Base-by-base conservation (phyloP, 108 stramenopile species). In the Seminavis robusta region DNA sequence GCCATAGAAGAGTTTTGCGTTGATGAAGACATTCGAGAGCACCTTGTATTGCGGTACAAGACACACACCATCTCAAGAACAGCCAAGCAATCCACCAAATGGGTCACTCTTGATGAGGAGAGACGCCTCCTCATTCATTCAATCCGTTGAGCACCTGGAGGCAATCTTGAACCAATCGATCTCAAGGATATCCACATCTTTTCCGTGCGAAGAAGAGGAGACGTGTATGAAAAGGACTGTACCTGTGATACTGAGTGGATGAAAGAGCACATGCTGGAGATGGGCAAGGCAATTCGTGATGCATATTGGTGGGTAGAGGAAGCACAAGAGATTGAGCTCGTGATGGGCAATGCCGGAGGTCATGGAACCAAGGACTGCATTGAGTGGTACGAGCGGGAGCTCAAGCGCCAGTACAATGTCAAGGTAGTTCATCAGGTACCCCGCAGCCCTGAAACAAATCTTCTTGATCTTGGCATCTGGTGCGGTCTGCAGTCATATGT, bases 401-500 rank as follows among this genome's bases (percentile, higher is more conserved):
- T 69, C 21, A 57, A 32, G 44, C 24, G 41, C 29, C n/a, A n/a
- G n/a, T 41, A 59, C 47, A 58, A 66, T 34, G 42, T 67, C 29
- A 33, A 42, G 13, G 13, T 67, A 15, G 27, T 61, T 23, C 33
- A 36, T 11, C 67, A 67, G 29, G 27, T 44, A 10, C n/a, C n/a
- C n/a, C n/a, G n/a, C n/a, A n/a, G n/a, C n/a, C n/a, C n/a, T n/a
- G n/a, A n/a, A n/a, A n/a, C n/a, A n/a, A n/a, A n/a, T n/a, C n/a
- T n/a, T n/a, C n/a, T n/a, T n/a, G n/a, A n/a, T n/a, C n/a, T n/a
- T 50, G 67, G 67, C 2, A 59, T 67, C 41, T 60, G 59, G 67
- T 50, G 57, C 36, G 17, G 46, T 28, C 8, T 56, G 8, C 63
- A 64, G 33, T 27, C 2, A 25, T n/a, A n/a, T n/a, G n/a, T n/a